A percentile compares a stretch with the other conserved stretches of the same genome.
phyloP scores from a whole-genome alignment of 139 green algal species.

The Chlamydomonas eustigma region DNA sequence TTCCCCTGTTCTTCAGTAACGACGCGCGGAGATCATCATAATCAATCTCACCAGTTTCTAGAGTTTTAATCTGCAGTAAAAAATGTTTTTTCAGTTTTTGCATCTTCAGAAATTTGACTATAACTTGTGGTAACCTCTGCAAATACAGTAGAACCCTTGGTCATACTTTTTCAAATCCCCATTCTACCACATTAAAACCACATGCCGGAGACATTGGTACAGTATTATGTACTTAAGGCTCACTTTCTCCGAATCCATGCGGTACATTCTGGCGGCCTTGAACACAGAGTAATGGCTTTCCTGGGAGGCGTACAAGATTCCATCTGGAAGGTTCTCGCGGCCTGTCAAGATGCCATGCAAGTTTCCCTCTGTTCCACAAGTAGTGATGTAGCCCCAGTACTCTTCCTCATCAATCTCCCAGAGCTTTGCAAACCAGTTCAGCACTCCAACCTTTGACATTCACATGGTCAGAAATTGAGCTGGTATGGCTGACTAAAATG shows the following conservation, averaged over 20 bases:
- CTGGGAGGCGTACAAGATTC: conserved; percentile 81
- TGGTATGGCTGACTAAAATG: neutral
- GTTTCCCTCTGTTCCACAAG: conserved; percentile 97
- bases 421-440: conserved; percentile 95
- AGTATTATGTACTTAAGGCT: neutral
- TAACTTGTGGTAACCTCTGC: too few relatives aligned
- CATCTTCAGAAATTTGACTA: too few relatives aligned
- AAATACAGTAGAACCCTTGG: too few relatives aligned
- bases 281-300: conserved; percentile 97
- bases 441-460: conserved; percentile 73
- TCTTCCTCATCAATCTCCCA: conserved; percentile 92
- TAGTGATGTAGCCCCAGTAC: conserved; percentile 99
- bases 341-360: conserved; percentile 87
- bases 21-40: conserved; percentile 69
- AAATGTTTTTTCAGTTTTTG: too few relatives aligned
- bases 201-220: too few relatives aligned
- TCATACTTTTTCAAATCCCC: too few relatives aligned
- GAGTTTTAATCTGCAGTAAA: conserved; percentile 47
- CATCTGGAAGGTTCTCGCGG: conserved; percentile 80
- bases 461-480: neutral
- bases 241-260: conserved; percentile 88
- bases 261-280: conserved; percentile 95
- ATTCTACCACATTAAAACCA: too few relatives aligned
- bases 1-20: conserved; percentile 60
- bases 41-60: conserved; percentile 89